Conservation (phyloP, 2,329 filamentous ascomycete species). For the Alternaria longipes region DNA sequence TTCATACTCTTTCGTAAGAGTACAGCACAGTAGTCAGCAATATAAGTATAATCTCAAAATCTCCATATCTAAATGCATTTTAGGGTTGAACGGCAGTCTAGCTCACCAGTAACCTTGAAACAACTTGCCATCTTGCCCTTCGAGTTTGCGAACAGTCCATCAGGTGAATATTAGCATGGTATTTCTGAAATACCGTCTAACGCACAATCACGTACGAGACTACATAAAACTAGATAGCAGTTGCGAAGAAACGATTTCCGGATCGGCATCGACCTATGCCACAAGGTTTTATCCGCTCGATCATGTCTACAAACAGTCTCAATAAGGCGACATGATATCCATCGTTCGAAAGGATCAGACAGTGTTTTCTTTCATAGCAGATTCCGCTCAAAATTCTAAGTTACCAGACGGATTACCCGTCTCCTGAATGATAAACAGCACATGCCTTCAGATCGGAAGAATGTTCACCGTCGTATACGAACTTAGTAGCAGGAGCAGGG, state of each 20-base stretch:
- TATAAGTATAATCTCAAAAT: too few relatives aligned
- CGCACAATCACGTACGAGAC: not conserved
- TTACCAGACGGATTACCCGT: too few relatives aligned
- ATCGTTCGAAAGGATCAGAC: too few relatives aligned
- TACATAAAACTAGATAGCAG: not conserved
- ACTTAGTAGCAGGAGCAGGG: not conserved
- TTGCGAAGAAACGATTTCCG: not conserved
- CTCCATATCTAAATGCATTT: too few relatives aligned
- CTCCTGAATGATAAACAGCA: too few relatives aligned
- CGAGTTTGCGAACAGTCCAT: not conserved
- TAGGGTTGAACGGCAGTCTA: too few relatives aligned
- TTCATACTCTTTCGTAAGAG: too few relatives aligned
- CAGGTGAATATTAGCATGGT: not conserved
- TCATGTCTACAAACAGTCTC: not conserved
- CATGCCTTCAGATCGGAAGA: too few relatives aligned
- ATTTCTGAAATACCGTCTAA: not conserved
- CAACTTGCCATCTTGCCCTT: not conserved
- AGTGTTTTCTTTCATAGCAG: too few relatives aligned
- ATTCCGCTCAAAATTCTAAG: too few relatives aligned
- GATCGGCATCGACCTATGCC: not conserved
- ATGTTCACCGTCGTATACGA: too few relatives aligned
- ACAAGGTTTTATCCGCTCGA: not conserved
- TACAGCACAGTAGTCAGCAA: too few relatives aligned
- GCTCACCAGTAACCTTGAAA: not conserved
- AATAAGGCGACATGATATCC: not conserved